phyloP scores from a whole-genome alignment of 176 grass and related monocot genomes.

The Areca catechu region DNA sequence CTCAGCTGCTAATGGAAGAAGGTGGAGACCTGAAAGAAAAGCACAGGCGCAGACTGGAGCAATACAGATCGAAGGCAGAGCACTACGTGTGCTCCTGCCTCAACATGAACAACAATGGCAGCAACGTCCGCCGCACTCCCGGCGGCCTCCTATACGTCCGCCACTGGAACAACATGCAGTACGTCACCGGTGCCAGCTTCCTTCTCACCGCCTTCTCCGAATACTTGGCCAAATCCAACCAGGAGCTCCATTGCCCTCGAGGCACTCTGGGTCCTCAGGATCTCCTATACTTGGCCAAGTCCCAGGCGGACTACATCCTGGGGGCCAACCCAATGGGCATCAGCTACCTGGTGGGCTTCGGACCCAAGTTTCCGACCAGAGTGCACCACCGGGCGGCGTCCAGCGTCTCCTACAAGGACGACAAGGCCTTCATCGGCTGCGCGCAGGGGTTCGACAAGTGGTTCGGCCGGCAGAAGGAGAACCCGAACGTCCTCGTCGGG shows the following conservation, averaged over 20 bases:
- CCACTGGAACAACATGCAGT: slow-evolving; percentile 89
- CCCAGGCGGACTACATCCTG: slow-evolving; percentile 69
- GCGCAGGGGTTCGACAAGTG: slow-evolving; percentile 69
- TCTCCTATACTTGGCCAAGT: slow-evolving; percentile 43
- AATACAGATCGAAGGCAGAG: slow-evolving; percentile 44
- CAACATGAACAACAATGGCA: slow-evolving; percentile 39
- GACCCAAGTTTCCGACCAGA: slow-evolving; percentile 33
- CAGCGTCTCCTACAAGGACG: slow-evolving; percentile 30
- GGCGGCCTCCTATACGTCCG: slow-evolving; percentile 73
- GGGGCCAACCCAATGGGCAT: slow-evolving; percentile 51
- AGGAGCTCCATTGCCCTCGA: slow-evolving; percentile 30
- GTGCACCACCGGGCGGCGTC: slow-evolving; percentile 90
- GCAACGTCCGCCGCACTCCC: slow-evolving; percentile 68
- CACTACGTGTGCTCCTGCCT: slow-evolving; percentile 84
- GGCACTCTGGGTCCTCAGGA: slow-evolving; percentile 4
- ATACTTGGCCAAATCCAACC: slow-evolving; percentile 26
- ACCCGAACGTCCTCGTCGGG: slow-evolving; percentile 66
- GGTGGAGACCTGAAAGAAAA: slow-evolving; percentile 18
- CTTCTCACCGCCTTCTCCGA: slow-evolving; percentile 62
- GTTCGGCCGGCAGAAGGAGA: slow-evolving; percentile 40
- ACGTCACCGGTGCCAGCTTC: slow-evolving; percentile 62
- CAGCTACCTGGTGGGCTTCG: slow-evolving; percentile 75
- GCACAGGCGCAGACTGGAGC: slow-evolving; percentile 35
- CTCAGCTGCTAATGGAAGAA: slow-evolving; percentile 65
- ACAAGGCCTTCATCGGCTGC: slow-evolving; percentile 75